Conservation (phyloP, 768 basidiomycete genomes). For the Tricholoma hemisulphureum region DNA sequence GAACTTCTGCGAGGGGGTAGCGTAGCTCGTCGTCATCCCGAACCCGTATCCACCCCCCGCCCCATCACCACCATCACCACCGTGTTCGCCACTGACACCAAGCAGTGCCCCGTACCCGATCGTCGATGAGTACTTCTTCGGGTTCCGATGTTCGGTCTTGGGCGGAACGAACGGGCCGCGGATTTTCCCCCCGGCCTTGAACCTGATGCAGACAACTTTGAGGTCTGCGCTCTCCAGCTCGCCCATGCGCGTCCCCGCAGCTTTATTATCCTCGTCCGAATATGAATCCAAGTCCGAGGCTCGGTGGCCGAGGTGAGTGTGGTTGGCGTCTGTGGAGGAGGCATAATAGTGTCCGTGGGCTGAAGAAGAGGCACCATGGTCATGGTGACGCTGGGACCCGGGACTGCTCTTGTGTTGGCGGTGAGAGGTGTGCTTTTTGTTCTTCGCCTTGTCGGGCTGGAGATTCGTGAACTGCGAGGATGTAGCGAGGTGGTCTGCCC, state of each 20-base stretch:
- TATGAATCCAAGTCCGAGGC: background rate
- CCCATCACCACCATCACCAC: background rate
- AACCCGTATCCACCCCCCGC: conserved; percentile 9
- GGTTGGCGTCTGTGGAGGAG: background rate
- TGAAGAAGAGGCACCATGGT: background rate
- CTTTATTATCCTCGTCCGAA: background rate
- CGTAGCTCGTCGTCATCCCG: conserved; percentile 3
- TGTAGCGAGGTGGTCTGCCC: conserved; percentile 39
- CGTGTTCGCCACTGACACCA: background rate
- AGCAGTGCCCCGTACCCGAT: background rate
- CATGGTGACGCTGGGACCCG: background rate
- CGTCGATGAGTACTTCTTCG: background rate
- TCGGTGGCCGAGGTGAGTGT: background rate
- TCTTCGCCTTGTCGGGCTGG: background rate
- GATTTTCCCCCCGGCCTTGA: background rate
- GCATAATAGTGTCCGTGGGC: background rate
- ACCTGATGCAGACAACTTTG: background rate
- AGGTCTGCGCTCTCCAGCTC: background rate
- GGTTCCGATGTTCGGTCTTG: background rate
- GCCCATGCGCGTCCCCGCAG: background rate
- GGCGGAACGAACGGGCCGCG: background rate
- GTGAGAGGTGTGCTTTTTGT: background rate
- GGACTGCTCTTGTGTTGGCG: background rate
- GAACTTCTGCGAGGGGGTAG: conserved; percentile 4
- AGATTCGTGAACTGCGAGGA: conserved; percentile 2